Evolutionary conservation across 805 yeast genomes (phyloP).

Genomic region (Jamesozyma spencerorum): DNA sequence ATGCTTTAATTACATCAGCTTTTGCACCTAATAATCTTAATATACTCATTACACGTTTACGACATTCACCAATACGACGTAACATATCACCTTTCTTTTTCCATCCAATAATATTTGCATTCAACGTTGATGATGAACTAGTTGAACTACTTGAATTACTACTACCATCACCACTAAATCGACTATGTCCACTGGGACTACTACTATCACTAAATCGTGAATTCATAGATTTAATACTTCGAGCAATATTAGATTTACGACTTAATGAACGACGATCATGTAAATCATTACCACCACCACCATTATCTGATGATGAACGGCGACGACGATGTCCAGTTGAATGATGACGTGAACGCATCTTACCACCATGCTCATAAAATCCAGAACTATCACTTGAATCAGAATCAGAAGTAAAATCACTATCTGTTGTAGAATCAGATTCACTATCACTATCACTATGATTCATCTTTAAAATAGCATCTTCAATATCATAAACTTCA

Average conservation of each 20-base stretch:
- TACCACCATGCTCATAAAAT: slow-evolving; percentile 1
- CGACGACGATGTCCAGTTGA: slow-evolving; percentile 1
- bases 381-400: slow-evolving; percentile 8
- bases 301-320: neutral
- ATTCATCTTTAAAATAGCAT: slow-evolving; percentile 80
- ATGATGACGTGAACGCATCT: neutral
- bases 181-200: slow-evolving; percentile 7
- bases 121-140: slow-evolving; percentile 30
- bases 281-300: neutral
- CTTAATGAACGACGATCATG: neutral
- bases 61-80: slow-evolving; percentile 87
- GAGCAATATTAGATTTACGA: neutral
- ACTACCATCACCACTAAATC: slow-evolving; percentile 10
- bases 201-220: neutral
- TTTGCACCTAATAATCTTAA: slow-evolving; percentile 77
- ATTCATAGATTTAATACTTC: neutral
- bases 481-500: slow-evolving; percentile 92
- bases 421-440: slow-evolving; percentile 30
- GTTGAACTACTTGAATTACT: slow-evolving; percentile 23
- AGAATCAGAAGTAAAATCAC: slow-evolving; percentile 16
- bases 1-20: slow-evolving; percentile 96
- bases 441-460: slow-evolving; percentile 45
- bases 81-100: slow-evolving; percentile 90
- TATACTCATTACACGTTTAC: slow-evolving; percentile 88
- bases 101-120: slow-evolving; percentile 56